Base-by-base conservation (phyloP, 345 rosid species). In the Gossypium herbaceum region DNA sequence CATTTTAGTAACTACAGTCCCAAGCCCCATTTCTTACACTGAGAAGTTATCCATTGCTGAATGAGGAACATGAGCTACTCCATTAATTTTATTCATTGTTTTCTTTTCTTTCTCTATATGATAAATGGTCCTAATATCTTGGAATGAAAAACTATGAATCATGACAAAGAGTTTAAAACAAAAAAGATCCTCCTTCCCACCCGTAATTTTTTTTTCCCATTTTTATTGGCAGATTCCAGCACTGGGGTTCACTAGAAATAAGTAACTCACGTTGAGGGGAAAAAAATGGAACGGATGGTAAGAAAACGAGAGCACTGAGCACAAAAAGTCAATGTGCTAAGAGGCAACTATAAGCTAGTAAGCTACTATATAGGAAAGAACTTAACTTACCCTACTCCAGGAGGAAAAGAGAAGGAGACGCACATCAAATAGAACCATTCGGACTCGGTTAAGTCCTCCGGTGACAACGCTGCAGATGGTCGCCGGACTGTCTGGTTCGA, bases 401-500 rank as follows among this genome's bases (percentile, higher is more conserved):
- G 89, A 78, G 90, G 79, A 52, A 93, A 96, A 57, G 97, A 88
- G 88, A 93, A 96, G 80, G 99, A 92, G n/a, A 87, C 97, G 61
- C 98, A 92, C 97, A 94, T 92, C 64, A 94, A 78, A 76, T 94
- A 94, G 83, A 94, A 94, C 98, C 98, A 94, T 73, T 94, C 98
- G 1, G 98, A 82, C 81, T 94, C 97, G 3, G 98, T 94, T 39
- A 94, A 79, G 89, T 94, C 98, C 81, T 94, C 98, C 7, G 98
- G 98, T 0, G 97, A 92, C 74, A 94, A 81, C 19, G 99, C 84
- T 0, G 97, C 97, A 65, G 90, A 85, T 16, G 94, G 97, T 71
- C 99, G 82, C 59, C 88, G 78, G 11, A 90, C 78, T 0, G 97
- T 89, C 86, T 82, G 94, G 80, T 84, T 86, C 2, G 91, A 83